Base-by-base conservation (phyloP, 2,329 filamentous ascomycete species). In the Cercospora beticola region DNA sequence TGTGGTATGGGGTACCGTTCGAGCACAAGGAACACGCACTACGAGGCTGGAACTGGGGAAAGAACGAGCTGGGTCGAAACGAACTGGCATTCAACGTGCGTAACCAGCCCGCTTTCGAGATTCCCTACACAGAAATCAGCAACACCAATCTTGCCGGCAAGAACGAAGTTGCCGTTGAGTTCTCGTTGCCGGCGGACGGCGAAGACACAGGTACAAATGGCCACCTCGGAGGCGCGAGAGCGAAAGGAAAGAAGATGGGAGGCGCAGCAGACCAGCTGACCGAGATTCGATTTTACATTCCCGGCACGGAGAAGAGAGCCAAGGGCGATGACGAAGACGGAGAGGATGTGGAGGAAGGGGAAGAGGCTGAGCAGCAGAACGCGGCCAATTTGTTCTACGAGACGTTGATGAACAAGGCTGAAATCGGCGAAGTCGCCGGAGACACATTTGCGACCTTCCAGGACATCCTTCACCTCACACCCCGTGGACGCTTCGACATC, bases 11-110 rank as follows among this genome's bases (percentile, higher is more conserved):
- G 82, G 91, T 95, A 76, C 93, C 90, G 76, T 87, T 99, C 68
- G 94, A 98, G 79, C 92, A 88, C 80, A 93, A 92, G 81, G 95
- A 99, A 81, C 95, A 98, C 81, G 93, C 95, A 26, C 84, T 99
- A 68, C 89, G 95, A 74, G 95, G 95, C 66, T 99, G 95, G 95
- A 99, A 99, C 80, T 99, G 95, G 96, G 95, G 95, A 76, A 99
- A 98, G 82, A 92, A 93, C 72, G 95, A 99, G 77, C 97, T 99
- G 79, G 90, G 91, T 70, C 97, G 98, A 82, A 91, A 93, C 65
- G 95, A 99, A 83, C 88, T 99, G 66, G 88, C 92, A 31, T 99
- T 99, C 85, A 98, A 94, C 80, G 95, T 99, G 43, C 93, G 97
- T 79, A 99, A 97, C 81, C 89, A 93, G 75, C 95, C 95, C 3